Conservation (phyloP, 129 eudicot species). For the Lactuca saligna region DNA sequence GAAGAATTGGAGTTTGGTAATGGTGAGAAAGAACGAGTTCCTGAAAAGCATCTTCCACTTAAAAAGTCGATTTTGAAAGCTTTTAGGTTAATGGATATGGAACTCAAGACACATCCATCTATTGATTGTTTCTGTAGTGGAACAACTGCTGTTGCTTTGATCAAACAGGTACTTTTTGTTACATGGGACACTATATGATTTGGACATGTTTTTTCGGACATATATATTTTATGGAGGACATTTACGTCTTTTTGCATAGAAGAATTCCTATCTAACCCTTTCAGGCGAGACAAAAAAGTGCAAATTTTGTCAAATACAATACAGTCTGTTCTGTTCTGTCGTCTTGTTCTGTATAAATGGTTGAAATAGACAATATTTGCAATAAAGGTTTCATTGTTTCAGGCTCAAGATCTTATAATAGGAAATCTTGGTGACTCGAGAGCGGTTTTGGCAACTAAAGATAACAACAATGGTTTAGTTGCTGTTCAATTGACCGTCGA, state of each 20-base stretch:
- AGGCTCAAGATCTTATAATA: constrained; percentile 87
- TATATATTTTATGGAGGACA: neutral
- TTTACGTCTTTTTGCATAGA: neutral
- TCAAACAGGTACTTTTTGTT: constrained; percentile 59
- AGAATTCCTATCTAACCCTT: too few species aligned
- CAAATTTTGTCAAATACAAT: too few species aligned
- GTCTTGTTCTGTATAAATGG: too few species aligned
- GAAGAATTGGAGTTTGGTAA: constrained; percentile 54
- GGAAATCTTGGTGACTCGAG: constrained; percentile 98
- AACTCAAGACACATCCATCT: constrained; percentile 62
- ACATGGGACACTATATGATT: too few species aligned
- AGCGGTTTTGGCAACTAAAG: constrained; percentile 84
- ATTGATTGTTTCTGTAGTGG: constrained; percentile 97
- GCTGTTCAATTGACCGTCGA: constrained; percentile 88
- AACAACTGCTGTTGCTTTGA: constrained; percentile 78
- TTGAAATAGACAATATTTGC: neutral
- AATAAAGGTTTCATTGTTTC: constrained; percentile 25
- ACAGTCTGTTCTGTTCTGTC: too few species aligned
- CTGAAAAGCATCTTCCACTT: constrained; percentile 62
- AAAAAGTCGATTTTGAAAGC: constrained; percentile 70
- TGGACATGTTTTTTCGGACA: too few species aligned
- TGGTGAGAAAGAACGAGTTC: constrained; percentile 53
- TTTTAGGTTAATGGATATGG: constrained; percentile 87
- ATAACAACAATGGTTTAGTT: constrained; percentile 55
- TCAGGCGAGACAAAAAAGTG: neutral